phyloP scores from a whole-genome alignment of 2,329 filamentous ascomycete genomes.

The Byssothecium circinans region DNA sequence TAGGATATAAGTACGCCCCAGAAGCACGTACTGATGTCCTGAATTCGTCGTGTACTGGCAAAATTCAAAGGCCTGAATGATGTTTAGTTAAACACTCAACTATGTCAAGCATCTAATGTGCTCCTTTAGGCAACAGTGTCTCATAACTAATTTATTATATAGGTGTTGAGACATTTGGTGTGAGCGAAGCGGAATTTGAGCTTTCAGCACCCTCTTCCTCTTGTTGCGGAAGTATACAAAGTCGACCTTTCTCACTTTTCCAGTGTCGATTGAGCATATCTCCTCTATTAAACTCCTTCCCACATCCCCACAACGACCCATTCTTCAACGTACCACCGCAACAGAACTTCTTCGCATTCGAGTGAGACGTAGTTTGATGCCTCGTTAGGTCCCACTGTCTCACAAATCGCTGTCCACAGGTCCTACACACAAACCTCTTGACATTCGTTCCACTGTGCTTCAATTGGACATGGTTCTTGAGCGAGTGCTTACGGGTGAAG shows the following conservation, averaged over 20 bases:
- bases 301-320: conserved; percentile 16
- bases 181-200: neutral
- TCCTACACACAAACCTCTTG: conserved; percentile 3
- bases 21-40: too few relatives aligned
- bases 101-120: too few relatives aligned
- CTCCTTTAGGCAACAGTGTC: too few relatives aligned
- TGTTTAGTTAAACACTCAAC: too few relatives aligned
- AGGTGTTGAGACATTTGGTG: neutral
- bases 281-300: conserved; percentile 8
- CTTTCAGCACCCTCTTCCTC: conserved; percentile 7
- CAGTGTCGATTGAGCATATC: conserved; percentile 14
- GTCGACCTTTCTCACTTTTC: conserved; percentile 13
- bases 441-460: conserved; percentile 4
- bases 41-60: too few relatives aligned
- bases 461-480: neutral
- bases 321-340: conserved; percentile 12
- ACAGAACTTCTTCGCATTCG: conserved; percentile 1
- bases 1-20: too few relatives aligned
- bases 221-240: conserved; percentile 3
- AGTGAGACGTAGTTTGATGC: conserved; percentile 11
- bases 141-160: too few relatives aligned
- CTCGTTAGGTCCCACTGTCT: conserved; percentile 12
- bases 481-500: conserved; percentile 10
- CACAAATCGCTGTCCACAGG: conserved; percentile 8
- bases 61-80: too few relatives aligned